phyloP scores from a whole-genome alignment of 2,329 filamentous ascomycete genomes.

The Chalara sp. region DNA sequence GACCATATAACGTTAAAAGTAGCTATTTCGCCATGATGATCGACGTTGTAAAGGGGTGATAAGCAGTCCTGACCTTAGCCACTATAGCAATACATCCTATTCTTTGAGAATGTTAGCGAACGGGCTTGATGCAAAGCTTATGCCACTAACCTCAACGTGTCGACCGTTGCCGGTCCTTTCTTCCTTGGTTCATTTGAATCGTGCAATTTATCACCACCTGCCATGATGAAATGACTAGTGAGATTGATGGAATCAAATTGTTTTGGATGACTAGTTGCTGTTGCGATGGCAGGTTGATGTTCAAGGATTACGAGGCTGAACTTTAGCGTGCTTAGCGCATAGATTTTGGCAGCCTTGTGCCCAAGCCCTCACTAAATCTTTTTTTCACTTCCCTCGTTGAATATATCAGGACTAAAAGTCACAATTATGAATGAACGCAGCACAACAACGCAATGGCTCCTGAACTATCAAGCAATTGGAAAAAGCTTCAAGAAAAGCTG shows the following conservation, averaged over 20 bases:
- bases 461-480: slow-evolving; percentile 65
- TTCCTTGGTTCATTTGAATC: slow-evolving; percentile 52
- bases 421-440: not conserved
- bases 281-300: too few relatives aligned
- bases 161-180: slow-evolving; percentile 77
- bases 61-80: slow-evolving; percentile 23
- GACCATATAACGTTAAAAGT: too few relatives aligned
- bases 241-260: slow-evolving; percentile 17
- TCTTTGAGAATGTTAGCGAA: slow-evolving; percentile 17
- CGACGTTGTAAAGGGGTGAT: not conserved
- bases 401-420: not conserved
- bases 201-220: slow-evolving; percentile 39
- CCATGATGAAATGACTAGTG: slow-evolving; percentile 41
- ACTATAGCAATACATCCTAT: slow-evolving; percentile 30
- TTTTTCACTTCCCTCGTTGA: too few relatives aligned
- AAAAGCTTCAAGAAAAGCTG: slow-evolving; percentile 60
- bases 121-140: not conserved
- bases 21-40: not conserved
- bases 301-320: too few relatives aligned
- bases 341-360: too few relatives aligned
- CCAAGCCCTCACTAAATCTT: too few relatives aligned
- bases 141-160: slow-evolving; percentile 65
- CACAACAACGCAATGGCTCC: slow-evolving; percentile 22
- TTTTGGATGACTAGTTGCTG: not conserved
- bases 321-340: too few relatives aligned